phyloP scores from a whole-genome alignment of 1,284 basidiomycete species.

The Mycosarcoma maydis region DNA sequence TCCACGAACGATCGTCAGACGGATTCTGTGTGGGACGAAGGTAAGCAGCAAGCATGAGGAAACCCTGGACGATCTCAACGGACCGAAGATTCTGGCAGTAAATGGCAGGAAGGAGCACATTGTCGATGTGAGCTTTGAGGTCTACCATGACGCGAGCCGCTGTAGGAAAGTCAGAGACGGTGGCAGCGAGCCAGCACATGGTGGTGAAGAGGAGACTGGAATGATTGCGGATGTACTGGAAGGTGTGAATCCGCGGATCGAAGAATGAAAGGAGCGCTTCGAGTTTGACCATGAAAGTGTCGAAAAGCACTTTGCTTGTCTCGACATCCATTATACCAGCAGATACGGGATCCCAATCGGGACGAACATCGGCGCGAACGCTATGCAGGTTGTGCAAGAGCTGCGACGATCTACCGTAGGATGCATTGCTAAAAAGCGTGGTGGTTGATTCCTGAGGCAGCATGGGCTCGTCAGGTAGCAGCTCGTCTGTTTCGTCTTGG shows the following conservation, averaged over 20 bases:
- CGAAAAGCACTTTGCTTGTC: slow-evolving; percentile 28
- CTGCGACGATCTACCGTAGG: slow-evolving; percentile 33
- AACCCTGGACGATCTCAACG: slow-evolving; percentile 42
- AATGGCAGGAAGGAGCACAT: slow-evolving; percentile 36
- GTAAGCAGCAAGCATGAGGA: slow-evolving; percentile 46
- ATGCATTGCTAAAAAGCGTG: slow-evolving; percentile 31
- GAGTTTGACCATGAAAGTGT: slow-evolving; percentile 36
- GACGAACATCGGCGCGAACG: slow-evolving; percentile 25
- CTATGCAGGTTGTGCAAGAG: slow-evolving; percentile 29
- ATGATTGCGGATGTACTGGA: slow-evolving; percentile 32
- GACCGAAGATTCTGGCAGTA: slow-evolving; percentile 42
- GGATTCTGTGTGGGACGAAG: slow-evolving; percentile 29
- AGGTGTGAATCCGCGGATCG: slow-evolving; percentile 36
- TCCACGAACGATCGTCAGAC: slow-evolving; percentile 43
- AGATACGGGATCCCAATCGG: slow-evolving; percentile 34
- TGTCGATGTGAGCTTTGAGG: slow-evolving; percentile 39
- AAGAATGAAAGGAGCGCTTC: slow-evolving; percentile 41
- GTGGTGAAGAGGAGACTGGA: slow-evolving; percentile 38
- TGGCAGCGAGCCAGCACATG: slow-evolving; percentile 43
- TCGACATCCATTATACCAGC: slow-evolving; percentile 29
- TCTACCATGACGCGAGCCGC: slow-evolving; percentile 23
- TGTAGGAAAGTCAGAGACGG: slow-evolving; percentile 24
- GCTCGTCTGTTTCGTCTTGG: slow-evolving; percentile 1
- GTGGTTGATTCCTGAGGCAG: slow-evolving; percentile 27
- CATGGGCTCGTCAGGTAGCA: slow-evolving; percentile 1